A percentile compares a stretch with the other conserved stretches of the same genome.
Conservation (phyloP, 1,139 yeast genomes). For the Tardiomyces depauwii region DNA sequence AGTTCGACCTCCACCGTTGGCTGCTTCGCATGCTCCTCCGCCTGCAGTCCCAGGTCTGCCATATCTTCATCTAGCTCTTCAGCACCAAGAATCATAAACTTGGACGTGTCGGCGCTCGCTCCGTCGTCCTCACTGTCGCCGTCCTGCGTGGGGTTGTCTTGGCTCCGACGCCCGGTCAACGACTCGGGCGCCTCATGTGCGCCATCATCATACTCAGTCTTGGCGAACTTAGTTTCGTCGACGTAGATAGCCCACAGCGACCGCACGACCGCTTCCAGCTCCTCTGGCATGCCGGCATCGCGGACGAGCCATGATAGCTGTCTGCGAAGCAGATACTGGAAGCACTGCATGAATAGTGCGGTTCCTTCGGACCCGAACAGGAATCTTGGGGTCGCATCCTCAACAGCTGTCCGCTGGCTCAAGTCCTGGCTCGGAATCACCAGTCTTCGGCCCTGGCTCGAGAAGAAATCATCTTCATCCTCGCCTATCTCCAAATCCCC, state of each 20-base stretch:
- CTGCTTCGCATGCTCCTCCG: neutral
- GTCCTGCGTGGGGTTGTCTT: conserved; percentile 1
- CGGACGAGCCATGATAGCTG: conserved; percentile 35
- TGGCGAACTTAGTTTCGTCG: conserved; percentile 15
- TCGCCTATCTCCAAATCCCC: conserved; percentile 71
- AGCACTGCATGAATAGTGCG: conserved; percentile 35
- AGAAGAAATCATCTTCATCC: conserved; percentile 27
- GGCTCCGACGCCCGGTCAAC: neutral
- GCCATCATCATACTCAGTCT: conserved; percentile 10
- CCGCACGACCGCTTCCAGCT: conserved; percentile 35
- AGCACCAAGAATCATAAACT: neutral
- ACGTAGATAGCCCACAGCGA: conserved; percentile 40
- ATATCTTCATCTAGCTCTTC: conserved; percentile 2
- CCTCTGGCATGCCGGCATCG: conserved; percentile 23
- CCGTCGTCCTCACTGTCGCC: conserved; percentile 2
- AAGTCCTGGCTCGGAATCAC: conserved; percentile 17
- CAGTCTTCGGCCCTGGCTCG: conserved; percentile 12
- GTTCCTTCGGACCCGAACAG: conserved; percentile 45
- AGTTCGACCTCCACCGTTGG: conserved; percentile 1
- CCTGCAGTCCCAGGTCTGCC: neutral
- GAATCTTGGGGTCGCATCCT: conserved; percentile 11
- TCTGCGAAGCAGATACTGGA: conserved; percentile 42
- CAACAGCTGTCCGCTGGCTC: conserved; percentile 11
- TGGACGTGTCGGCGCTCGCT: neutral
- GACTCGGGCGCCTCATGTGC: conserved; percentile 3